phyloP scores from a whole-genome alignment of 2,329 filamentous ascomycete genomes.

The Huntiella decipiens region DNA sequence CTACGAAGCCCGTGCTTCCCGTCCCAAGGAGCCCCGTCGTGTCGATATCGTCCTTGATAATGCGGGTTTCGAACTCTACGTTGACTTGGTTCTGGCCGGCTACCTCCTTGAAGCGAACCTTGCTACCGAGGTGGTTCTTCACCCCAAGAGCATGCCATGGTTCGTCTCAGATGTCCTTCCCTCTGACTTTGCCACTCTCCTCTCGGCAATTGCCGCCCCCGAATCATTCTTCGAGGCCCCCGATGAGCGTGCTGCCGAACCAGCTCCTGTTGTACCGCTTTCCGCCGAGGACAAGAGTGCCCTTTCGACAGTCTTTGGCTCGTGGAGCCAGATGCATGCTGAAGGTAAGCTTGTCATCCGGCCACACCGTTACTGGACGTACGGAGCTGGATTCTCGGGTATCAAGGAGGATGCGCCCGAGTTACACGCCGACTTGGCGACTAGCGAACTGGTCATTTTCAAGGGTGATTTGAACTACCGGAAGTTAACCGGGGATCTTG shows the following conservation, averaged over 20 bases:
- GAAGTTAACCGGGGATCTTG: constrained; percentile 71
- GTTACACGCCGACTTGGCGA: constrained; percentile 58
- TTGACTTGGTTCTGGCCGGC: constrained; percentile 79
- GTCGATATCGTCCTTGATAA: constrained; percentile 96
- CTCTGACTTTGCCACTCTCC: constrained; percentile 63
- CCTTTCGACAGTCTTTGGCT: constrained; percentile 57
- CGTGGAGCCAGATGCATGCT: constrained; percentile 62
- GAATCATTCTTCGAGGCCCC: constrained; percentile 59
- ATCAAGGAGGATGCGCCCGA: constrained; percentile 49
- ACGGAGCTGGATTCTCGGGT: constrained; percentile 73
- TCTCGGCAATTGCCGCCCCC: constrained; percentile 61
- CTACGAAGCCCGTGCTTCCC: constrained; percentile 39
- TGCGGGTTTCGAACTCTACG: constrained; percentile 90
- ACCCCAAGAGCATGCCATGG: constrained; percentile 93
- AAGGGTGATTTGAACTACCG: constrained; percentile 96
- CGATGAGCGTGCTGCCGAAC: constrained; percentile 36
- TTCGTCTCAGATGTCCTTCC: constrained; percentile 93
- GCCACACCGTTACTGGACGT: constrained; percentile 83
- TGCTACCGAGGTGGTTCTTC: constrained; percentile 70
- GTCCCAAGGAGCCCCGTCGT: constrained; percentile 19
- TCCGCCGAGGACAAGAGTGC: constrained; percentile 47
- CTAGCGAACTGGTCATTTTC: constrained; percentile 78
- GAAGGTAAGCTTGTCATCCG: constrained; percentile 71
- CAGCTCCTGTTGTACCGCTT: constrained; percentile 25
- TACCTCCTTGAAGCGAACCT: constrained; percentile 73